These are phyloP conservation scores for Bipolaris cookei DNA, from an alignment of 2,329 filamentous ascomycete species.

Conservation along the genomic window DNA sequence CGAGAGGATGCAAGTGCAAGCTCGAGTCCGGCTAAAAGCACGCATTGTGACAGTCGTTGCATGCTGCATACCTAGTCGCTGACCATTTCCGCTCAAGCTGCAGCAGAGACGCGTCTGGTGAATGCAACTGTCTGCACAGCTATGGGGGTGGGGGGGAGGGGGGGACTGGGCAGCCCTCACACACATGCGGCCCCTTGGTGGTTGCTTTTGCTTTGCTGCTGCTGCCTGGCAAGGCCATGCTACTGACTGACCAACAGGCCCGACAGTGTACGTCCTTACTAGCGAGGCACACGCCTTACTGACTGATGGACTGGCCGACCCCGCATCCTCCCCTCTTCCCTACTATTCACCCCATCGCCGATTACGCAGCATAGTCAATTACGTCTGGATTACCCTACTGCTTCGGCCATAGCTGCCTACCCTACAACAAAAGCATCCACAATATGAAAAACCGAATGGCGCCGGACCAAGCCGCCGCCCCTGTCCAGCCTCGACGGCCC, in stretches of 20 bases:
- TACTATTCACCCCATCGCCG: constrained; percentile 1
- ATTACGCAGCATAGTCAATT: constrained; percentile 7
- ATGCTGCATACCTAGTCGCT: constrained; percentile 36
- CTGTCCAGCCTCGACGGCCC: constrained; percentile 18
- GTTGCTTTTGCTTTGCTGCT: constrained; percentile 5
- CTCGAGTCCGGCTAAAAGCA: constrained; percentile 15
- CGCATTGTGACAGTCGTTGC: constrained; percentile 34
- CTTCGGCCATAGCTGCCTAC: no score
- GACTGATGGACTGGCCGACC: constrained; percentile 4
- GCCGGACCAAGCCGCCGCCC: constrained; percentile 13
- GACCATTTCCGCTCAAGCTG: constrained; percentile 23
- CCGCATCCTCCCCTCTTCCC: constrained; percentile 8
- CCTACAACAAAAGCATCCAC: neutral
- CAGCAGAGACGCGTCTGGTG: constrained; percentile 17
- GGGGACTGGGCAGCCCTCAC: constrained; percentile 11
- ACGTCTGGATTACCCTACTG: neutral
- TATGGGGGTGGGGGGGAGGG: constrained; percentile 14
- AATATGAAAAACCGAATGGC: constrained; percentile 33
- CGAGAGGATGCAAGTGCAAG: constrained; percentile 16
- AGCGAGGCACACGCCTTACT: neutral
- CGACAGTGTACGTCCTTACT: neutral
- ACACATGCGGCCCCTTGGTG: neutral
- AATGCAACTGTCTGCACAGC: constrained; percentile 26
- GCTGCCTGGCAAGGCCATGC: constrained; percentile 10
- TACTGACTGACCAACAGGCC: neutral